Evolutionary conservation across 1,284 basidiomycete species (phyloP), one percentile per base, ranked within the genome.

Genomic region (Apiotrichum gracile): DNA sequence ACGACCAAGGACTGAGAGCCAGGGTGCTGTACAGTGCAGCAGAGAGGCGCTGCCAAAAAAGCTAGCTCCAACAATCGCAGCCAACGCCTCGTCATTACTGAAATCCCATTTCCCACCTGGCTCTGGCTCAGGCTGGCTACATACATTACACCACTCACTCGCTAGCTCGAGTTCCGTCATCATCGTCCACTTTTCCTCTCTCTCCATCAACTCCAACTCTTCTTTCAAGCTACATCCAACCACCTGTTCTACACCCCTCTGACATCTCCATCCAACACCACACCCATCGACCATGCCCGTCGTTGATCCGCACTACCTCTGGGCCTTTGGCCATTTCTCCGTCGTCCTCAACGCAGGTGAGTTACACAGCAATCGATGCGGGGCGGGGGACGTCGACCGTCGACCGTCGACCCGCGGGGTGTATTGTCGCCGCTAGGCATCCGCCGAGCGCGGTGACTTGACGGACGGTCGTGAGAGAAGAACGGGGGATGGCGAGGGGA

Each of bases 251-350:
- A n/a, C 43, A 45, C 26, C 19, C 14, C 17, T 25, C 19, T 43
- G 39, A 21, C 7, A 27, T 33, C 22, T n/a, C 46, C 17, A 41
- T 42, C 26, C 29, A 22, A 22, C 21, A 22, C 29, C 24, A 16
- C 51, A 10, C 39, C 26, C 39, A n/a, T 27, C 47, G 27, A 39
- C 45, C 13, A 68, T 69, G 66, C 49, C 37, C 19, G 45, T 60
- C 34, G 51, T 70, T 5, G 71, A 74, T 52, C 70, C 65, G 17
- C 73, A 75, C 54, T 69, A 72, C 49, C 49, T 75, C 46, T 75
- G 73, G 73, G 73, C 73, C 16, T 42, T 66, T 14, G 73, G 73
- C 37, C 73, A 75, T 51, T 55, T 58, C 40, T 50, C 70, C 41
- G 68, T 73, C 55, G 64, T 74, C 33, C 24, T 61, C 37, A 65